Evolutionary conservation across 192 early-diverging fungal species (phyloP), one percentile per base, ranked within the genome.

Genomic region (Coemansia sp.): DNA sequence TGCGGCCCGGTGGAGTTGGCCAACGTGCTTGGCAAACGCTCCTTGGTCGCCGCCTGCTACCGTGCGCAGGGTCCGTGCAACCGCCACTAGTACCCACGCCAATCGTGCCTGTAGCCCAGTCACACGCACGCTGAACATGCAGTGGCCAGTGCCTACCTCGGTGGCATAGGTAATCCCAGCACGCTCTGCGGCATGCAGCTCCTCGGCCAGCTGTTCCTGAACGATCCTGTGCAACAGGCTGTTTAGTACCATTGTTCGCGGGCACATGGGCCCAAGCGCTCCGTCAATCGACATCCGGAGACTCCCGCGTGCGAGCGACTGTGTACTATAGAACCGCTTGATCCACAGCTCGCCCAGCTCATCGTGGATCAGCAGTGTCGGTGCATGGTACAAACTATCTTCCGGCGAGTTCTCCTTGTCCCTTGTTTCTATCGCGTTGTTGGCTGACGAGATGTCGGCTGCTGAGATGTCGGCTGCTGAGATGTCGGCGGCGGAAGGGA

Each of bases 301-400:
- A n/a, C n/a, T n/a, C n/a, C n/a, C n/a, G n/a, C n/a, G n/a, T n/a
- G n/a, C n/a, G n/a, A n/a, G n/a, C n/a, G n/a, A n/a, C n/a, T n/a
- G n/a, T n/a, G n/a, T n/a, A n/a, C n/a, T n/a, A n/a, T n/a, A n/a
- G n/a, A n/a, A n/a, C n/a, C n/a, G n/a, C 9, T 30, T 35, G 4
- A 34, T 28, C 54, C 54, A 56, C 29, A 56, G 38, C 38, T 56
- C 54, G 9, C 38, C 30, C 32, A 22, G 28, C 25, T 27, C 41
- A n/a, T 46, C 41, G 17, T 21, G 30, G 7, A 17, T 3, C 5
- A 56, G 9, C 38, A 56, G 44, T 22, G 19, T 1, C 28, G 54
- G 53, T 16, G 51, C 42, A 12, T 31, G 32, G 46, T 6, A 40
- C 36, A 26, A 38, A 38, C n/a, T n/a, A n/a, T n/a, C n/a, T n/a